Conservation (phyloP, 2,329 filamentous ascomycete species). For the Diplodia corticola region DNA sequence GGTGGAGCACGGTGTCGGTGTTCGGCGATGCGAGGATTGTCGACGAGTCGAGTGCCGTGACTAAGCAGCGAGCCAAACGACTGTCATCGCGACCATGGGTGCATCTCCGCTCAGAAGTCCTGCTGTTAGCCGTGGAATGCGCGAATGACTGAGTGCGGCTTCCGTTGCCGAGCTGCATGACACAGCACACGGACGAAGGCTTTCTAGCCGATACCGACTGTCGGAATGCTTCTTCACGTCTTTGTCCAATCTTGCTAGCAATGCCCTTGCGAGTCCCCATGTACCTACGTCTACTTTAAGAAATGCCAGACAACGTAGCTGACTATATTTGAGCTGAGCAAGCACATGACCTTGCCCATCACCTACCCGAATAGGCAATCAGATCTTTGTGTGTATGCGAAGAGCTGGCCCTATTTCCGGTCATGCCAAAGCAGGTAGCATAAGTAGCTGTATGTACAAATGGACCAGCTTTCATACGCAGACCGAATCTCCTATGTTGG, state of each 20-base stretch:
- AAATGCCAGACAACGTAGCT: background rate
- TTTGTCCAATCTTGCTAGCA: background rate
- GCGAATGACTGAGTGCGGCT: background rate
- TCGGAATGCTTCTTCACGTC: background rate
- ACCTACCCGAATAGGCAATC: background rate
- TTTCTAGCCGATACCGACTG: background rate
- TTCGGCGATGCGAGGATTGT: background rate
- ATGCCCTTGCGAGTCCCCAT: background rate
- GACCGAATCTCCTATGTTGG: too few relatives aligned
- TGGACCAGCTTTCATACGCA: too few relatives aligned
- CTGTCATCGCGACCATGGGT: background rate
- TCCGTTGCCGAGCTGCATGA: background rate
- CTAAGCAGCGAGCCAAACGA: background rate
- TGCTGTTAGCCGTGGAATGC: background rate
- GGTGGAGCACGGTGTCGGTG: background rate
- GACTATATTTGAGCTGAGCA: background rate
- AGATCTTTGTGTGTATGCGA: background rate
- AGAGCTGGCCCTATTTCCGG: background rate
- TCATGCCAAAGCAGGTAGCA: background rate
- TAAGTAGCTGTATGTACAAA: too few relatives aligned
- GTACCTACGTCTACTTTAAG: background rate
- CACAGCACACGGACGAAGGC: background rate
- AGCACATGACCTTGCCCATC: background rate
- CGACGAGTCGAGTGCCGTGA: slow-evolving; percentile 4
- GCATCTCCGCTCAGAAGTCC: background rate